A percentile compares a stretch with the other conserved stretches of the same genome.
Conservation (phyloP, 202 grass and related monocot genomes). For the Schoenoplectus tabernaemontani region DNA sequence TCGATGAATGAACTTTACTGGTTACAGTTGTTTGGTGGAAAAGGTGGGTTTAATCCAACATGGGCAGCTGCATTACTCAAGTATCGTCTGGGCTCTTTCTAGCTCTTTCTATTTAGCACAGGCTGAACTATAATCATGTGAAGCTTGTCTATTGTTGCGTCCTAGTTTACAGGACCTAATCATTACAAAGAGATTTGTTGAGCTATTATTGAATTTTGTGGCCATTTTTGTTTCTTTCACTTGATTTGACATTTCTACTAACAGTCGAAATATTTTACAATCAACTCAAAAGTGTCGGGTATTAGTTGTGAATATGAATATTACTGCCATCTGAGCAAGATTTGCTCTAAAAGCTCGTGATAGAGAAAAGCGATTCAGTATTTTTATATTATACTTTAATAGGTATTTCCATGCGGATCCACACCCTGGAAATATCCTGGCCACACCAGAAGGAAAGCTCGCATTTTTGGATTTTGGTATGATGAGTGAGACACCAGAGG, state of each 20-base stretch:
- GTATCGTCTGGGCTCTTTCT: too few relatives aligned
- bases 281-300: not conserved
- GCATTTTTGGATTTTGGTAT: constrained; percentile 98
- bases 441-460: constrained; percentile 83
- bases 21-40: not conserved
- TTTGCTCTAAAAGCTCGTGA: not conserved
- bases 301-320: not conserved
- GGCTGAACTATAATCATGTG: not conserved
- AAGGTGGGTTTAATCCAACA: not conserved
- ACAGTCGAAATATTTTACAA: not conserved
- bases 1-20: not conserved
- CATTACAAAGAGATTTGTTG: too few relatives aligned
- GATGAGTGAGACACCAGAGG: constrained; percentile 98
- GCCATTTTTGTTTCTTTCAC: not conserved
- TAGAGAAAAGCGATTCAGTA: not conserved
- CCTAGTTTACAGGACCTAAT: not conserved
- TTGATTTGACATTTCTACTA: not conserved
- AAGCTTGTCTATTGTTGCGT: not conserved
- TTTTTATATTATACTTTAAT: constrained; percentile 4
- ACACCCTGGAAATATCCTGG: constrained; percentile 92
- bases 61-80: too few relatives aligned
- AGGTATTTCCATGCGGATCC: constrained; percentile 85
- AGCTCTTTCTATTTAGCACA: not conserved
- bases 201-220: too few relatives aligned
- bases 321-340: not conserved